These are phyloP conservation scores for Decorospora gaudefroyi DNA, from an alignment of 2,329 filamentous ascomycete genomes.

Conservation along the genomic window DNA sequence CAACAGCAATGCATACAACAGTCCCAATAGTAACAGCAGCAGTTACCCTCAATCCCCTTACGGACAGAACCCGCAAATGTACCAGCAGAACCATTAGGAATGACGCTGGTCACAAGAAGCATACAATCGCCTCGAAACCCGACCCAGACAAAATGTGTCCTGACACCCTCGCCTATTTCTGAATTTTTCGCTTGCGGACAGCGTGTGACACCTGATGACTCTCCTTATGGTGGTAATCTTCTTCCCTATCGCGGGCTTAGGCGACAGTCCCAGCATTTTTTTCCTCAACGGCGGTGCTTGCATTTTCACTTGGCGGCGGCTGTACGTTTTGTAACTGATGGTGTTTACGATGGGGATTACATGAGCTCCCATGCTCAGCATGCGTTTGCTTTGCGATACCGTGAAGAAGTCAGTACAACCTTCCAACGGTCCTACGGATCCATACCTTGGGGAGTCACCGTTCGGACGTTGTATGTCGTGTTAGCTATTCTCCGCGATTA, in stretches of 20 bases:
- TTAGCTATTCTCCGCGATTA: slow-evolving; percentile 9
- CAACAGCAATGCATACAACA: slow-evolving; percentile 51
- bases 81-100: slow-evolving; percentile 50
- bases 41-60: slow-evolving; percentile 59
- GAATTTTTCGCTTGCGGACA: slow-evolving; percentile 2
- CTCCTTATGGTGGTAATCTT: slow-evolving; percentile 32
- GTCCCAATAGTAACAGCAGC: slow-evolving; percentile 50
- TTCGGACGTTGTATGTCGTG: slow-evolving; percentile 10
- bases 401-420: slow-evolving; percentile 11
- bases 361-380: slow-evolving; percentile 14
- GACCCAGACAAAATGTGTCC: slow-evolving; percentile 8
- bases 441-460: slow-evolving; percentile 7
- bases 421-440: slow-evolving; percentile 11
- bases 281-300: slow-evolving; percentile 37
- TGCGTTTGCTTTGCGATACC: slow-evolving; percentile 4
- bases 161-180: slow-evolving; percentile 20
- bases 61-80: slow-evolving; percentile 55
- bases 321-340: slow-evolving; percentile 44
- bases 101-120: slow-evolving; percentile 1
- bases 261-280: slow-evolving; percentile 36
- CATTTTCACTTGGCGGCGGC: slow-evolving; percentile 48
- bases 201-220: slow-evolving; percentile 30
- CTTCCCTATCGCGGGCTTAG: slow-evolving; percentile 30
- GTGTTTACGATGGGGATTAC: slow-evolving; percentile 36
- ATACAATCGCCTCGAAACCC: neutral